phyloP scores from a whole-genome alignment of 2,329 filamentous ascomycete species.

The Pseudocercospora vitis region DNA sequence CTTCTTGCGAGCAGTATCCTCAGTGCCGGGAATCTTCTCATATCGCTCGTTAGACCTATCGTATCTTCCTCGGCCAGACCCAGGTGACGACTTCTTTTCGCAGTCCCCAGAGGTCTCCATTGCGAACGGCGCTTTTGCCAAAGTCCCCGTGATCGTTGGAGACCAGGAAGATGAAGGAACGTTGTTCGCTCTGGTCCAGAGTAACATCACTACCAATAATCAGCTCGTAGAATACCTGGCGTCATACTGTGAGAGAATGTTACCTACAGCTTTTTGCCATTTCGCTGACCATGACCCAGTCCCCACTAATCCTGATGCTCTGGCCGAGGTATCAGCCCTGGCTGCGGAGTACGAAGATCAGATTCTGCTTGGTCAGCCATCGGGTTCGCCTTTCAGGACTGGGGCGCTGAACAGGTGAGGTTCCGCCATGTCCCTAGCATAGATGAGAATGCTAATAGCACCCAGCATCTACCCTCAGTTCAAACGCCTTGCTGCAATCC shows the following conservation, averaged over 20 bases:
- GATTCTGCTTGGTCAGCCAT: conserved; percentile 44
- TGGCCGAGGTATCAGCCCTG: conserved; percentile 50
- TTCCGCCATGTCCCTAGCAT: too few relatives aligned
- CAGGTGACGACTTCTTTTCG: conserved; percentile 56
- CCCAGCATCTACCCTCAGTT: conserved; percentile 67
- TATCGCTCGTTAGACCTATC: conserved; percentile 69
- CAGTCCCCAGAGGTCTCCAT: conserved; percentile 63
- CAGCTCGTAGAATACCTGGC: conserved; percentile 48
- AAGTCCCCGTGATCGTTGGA: conserved; percentile 66
- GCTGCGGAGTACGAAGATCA: conserved; percentile 62
- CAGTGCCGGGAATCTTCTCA: conserved; percentile 66
- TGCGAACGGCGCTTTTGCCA: conserved; percentile 55
- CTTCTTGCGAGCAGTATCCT: conserved; percentile 64
- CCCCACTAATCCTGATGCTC: conserved; percentile 43
- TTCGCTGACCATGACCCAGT: not conserved
- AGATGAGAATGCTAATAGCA: not conserved
- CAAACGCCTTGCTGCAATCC: conserved; percentile 72
- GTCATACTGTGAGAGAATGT: not conserved
- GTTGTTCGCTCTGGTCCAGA: conserved; percentile 37
- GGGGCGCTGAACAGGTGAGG: conserved; percentile 58
- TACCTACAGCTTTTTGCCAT: not conserved
- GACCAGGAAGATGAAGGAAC: conserved; percentile 79
- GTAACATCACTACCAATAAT: conserved; percentile 62
- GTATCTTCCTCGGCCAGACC: conserved; percentile 71
- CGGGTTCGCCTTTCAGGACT: conserved; percentile 73